phyloP scores from a whole-genome alignment of 2,329 filamentous ascomycete species.

The Nothopassalora personata region DNA sequence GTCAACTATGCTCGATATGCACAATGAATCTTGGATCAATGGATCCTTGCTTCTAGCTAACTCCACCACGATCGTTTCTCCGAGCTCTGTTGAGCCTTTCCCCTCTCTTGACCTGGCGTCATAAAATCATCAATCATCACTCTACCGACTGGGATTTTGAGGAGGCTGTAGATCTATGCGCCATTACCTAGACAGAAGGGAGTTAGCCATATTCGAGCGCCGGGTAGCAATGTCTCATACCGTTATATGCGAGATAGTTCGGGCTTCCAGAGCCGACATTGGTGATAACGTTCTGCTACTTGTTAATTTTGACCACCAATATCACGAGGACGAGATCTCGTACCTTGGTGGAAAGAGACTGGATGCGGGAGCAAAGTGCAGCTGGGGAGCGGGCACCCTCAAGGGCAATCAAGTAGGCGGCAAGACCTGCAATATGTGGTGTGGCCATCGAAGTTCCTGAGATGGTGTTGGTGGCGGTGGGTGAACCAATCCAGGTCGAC shows the following conservation, averaged over 20 bases:
- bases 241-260: conserved; percentile 15
- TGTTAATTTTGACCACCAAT: not conserved
- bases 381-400: conserved; percentile 14
- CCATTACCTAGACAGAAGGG: not conserved
- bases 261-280: conserved; percentile 9
- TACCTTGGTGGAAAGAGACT: conserved; percentile 11
- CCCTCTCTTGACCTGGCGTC: not conserved
- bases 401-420: conserved; percentile 20
- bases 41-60: not conserved
- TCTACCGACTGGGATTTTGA: not conserved
- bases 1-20: not conserved
- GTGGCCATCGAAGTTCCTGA: conserved; percentile 45
- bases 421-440: conserved; percentile 25
- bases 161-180: not conserved
- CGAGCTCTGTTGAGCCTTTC: not conserved
- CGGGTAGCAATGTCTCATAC: not conserved
- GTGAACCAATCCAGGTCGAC: conserved; percentile 45
- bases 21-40: not conserved
- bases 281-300: conserved; percentile 5
- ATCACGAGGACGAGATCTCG: not conserved
- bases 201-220: no score
- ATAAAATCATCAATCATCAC: not conserved
- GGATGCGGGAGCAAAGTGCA: conserved; percentile 16
- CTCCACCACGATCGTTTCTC: not conserved
- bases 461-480: conserved; percentile 44